Evolutionary conservation across 2,329 filamentous ascomycete genomes (phyloP).

Genomic region (Fusarium poae): DNA sequence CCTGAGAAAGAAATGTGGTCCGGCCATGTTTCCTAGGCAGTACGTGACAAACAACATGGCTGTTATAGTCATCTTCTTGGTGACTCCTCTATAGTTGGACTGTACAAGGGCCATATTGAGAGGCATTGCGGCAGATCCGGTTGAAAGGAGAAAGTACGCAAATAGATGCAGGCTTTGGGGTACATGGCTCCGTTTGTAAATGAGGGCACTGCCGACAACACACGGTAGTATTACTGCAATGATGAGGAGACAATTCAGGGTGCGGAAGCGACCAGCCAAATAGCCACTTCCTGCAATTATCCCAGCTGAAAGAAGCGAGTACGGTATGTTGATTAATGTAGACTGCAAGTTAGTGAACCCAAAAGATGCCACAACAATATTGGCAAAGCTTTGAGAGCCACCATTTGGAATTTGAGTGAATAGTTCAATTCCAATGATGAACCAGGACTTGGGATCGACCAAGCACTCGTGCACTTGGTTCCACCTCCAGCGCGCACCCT

Average conservation of each 20-base stretch:
- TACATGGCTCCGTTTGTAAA: constrained; percentile 61
- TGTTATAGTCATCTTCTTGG: constrained; percentile 72
- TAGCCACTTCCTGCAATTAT: constrained; percentile 64
- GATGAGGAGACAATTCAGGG: constrained; percentile 65
- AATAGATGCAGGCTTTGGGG: constrained; percentile 63
- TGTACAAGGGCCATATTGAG: constrained; percentile 68
- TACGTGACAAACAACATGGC: constrained; percentile 68
- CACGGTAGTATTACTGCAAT: constrained; percentile 63
- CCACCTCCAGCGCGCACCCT: constrained; percentile 63
- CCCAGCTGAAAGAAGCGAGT: constrained; percentile 64
- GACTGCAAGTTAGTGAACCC: constrained; percentile 67
- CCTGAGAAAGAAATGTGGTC: constrained; percentile 67
- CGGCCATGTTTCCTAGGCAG: constrained; percentile 68
- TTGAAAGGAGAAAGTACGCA: constrained; percentile 69
- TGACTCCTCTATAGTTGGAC: constrained; percentile 68
- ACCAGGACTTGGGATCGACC: constrained; percentile 70
- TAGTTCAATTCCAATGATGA: constrained; percentile 66
- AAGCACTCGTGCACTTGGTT: constrained; percentile 67
- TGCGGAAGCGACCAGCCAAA: constrained; percentile 64
- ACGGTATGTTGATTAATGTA: constrained; percentile 70
- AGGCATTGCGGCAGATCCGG: constrained; percentile 66
- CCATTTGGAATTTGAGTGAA: constrained; percentile 72
- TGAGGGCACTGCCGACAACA: constrained; percentile 65
- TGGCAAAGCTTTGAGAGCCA: constrained; percentile 70
- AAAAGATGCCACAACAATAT: constrained; percentile 68